phyloP scores from a whole-genome alignment of 805 yeast genomes.

The Candida verbasci region DNA sequence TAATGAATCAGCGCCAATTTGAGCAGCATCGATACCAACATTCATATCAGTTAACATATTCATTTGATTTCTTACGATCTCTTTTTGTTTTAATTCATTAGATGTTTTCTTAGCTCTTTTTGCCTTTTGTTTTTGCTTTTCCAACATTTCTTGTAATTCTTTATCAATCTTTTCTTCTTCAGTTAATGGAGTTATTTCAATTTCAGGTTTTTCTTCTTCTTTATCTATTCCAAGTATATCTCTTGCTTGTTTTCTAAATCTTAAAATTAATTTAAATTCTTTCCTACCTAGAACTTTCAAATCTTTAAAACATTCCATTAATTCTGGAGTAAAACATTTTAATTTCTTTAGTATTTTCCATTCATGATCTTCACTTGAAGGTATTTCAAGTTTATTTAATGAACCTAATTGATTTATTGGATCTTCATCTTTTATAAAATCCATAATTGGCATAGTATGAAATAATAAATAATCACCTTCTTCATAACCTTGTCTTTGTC shows the following conservation, averaged over 20 bases:
- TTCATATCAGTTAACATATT: constrained; percentile 91
- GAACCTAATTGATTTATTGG: constrained; percentile 81
- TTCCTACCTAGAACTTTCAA: constrained; percentile 90
- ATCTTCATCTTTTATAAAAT: constrained; percentile 75
- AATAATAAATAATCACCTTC: constrained; percentile 79
- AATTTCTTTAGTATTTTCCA: constrained; percentile 69
- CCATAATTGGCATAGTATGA: constrained; percentile 70
- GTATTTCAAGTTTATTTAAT: constrained; percentile 61
- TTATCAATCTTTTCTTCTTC: constrained; percentile 89
- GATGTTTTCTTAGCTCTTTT: constrained; percentile 80
- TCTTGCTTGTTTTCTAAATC: constrained; percentile 87
- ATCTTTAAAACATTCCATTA: constrained; percentile 82
- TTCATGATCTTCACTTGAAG: constrained; percentile 50
- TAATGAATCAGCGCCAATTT: constrained; percentile 69
- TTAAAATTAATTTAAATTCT: constrained; percentile 80
- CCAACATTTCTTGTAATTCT: constrained; percentile 72
- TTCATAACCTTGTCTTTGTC: constrained; percentile 95
- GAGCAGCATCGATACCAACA: constrained; percentile 89
- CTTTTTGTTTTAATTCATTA: constrained; percentile 83
- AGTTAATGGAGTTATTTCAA: constrained; percentile 66
- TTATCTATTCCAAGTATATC: constrained; percentile 66
- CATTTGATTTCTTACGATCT: constrained; percentile 88
- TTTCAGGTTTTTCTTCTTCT: constrained; percentile 43
- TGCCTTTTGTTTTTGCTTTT: constrained; percentile 59
- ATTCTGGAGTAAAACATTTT: constrained; percentile 74